Evolutionary conservation across 2,329 filamentous ascomycete genomes (phyloP), one percentile per base, ranked within the genome.

Genomic region (Aspergillus fumigatiaffinis): DNA sequence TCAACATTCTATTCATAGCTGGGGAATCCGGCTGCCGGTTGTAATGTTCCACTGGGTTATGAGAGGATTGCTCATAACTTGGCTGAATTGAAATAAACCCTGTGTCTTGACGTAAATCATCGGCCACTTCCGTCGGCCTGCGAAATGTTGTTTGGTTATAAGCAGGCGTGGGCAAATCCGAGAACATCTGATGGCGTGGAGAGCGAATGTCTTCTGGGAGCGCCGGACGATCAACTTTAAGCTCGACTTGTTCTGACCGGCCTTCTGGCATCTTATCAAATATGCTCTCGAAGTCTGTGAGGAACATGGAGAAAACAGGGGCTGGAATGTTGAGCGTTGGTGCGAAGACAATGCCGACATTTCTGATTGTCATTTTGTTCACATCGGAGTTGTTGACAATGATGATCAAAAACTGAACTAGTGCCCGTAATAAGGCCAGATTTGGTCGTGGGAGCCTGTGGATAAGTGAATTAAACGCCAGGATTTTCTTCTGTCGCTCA

Each of bases 361-460:
- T 99, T 63, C 93, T 87, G 53, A 97, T 90, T 10, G 90, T 97
- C 94, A 99, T 99, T 81, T 97, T 97, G 79, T 99, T 99, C 60
- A 89, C 80, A 66, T 90, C 87, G 6, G 91, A 82, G 66, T 97
- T 92, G 74, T 94, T 92, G 69, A 97, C 91, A 66, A 99, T 93
- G 68, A 89, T 88, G 70, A 96, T 91, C 66, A 99, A 77, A 76
- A 96, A 97, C 3, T 89, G 86, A 50, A 93, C 90, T 55, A 99
- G 79, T 61, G 95, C 92, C 67, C 89, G 87, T 42, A 99, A 81
- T 47, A 99, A 79, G 2, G 90, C 87, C 50, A 87, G 84, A 62
- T 99, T 99, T 38, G 89, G 85, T 59, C 83, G 81, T 0, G 94
- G 94, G 29, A 99, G 82, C 63, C 84, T 84, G 71, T 90, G 87